phyloP scores from a whole-genome alignment of 768 basidiomycete species.

The Cytidiella melzeri region DNA sequence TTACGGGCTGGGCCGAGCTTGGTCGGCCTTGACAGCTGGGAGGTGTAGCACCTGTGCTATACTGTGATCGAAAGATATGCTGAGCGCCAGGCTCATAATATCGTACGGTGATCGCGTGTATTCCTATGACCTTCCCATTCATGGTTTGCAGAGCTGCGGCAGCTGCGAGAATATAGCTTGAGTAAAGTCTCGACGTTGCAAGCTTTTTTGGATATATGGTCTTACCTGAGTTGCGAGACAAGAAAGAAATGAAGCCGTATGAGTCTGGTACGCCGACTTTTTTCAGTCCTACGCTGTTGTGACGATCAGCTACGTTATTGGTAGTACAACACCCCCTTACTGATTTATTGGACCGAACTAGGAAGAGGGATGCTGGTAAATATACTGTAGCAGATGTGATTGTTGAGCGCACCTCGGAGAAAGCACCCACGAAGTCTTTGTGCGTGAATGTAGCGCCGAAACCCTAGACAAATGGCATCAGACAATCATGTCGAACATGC shows the following conservation, averaged over 20 bases:
- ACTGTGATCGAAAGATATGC: not conserved
- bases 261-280: not conserved
- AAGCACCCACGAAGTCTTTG: not conserved
- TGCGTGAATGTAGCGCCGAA: not conserved
- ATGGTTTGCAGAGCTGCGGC: not conserved
- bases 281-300: not conserved
- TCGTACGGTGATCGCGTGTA: not conserved
- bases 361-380: no score
- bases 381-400: not conserved
- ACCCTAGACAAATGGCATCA: not conserved
- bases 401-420: not conserved
- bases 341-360: constrained; percentile 1
- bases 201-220: not conserved
- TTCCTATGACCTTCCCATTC: not conserved
- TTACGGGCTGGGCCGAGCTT: not conserved
- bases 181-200: not conserved
- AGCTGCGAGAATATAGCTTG: no score
- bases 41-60: not conserved
- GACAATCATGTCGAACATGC: not conserved
- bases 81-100: constrained; percentile 7
- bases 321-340: not conserved
- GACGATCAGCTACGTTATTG: not conserved
- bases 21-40: not conserved
- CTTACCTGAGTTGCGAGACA: not conserved
- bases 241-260: constrained; percentile 7